A percentile compares a stretch with the other conserved stretches of the same genome.
Evolutionary conservation across 2,329 filamentous ascomycete species (phyloP).

Genomic region (Fusarium cicatricum): DNA sequence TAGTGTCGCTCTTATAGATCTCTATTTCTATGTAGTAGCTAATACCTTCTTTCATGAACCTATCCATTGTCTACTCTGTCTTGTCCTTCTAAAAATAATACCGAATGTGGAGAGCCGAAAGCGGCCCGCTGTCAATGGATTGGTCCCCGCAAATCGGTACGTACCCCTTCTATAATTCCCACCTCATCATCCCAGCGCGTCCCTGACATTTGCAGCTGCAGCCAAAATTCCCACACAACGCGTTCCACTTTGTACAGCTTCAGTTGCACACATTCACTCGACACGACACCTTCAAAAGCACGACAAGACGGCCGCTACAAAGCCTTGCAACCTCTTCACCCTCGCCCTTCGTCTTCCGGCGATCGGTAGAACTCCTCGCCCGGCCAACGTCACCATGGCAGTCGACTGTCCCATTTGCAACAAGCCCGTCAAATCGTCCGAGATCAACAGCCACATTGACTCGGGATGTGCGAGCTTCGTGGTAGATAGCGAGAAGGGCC

Average conservation of each 20-base stretch:
- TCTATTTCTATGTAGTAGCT: too few species aligned
- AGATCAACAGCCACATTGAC: constrained; percentile 93
- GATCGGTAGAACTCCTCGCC: constrained; percentile 3
- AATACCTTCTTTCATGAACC: too few species aligned
- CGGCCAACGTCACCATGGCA: constrained; percentile 41
- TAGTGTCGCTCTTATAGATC: background rate
- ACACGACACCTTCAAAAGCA: background rate
- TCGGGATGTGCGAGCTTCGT: constrained; percentile 77
- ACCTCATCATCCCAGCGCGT: background rate
- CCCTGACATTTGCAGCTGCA: constrained; percentile 7
- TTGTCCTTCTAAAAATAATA: constrained; percentile 5
- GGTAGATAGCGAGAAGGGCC: constrained; percentile 57
- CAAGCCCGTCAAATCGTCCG: constrained; percentile 72
- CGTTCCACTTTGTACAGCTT: constrained; percentile 7
- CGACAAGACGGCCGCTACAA: background rate
- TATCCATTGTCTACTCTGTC: background rate
- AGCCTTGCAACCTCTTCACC: background rate
- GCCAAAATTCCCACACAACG: constrained; percentile 5
- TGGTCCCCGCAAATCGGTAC: constrained; percentile 27
- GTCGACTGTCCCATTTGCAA: constrained; percentile 86
- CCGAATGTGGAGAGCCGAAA: constrained; percentile 30
- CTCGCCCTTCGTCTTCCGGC: constrained; percentile 1
- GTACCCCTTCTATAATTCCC: constrained; percentile 6
- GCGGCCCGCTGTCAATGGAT: constrained; percentile 30
- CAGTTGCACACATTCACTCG: background rate